Percentiles rank a stretch among this genome's conserved stretches.
These are phyloP conservation scores for Daedaleopsis sinensis DNA, from an alignment of 768 basidiomycete species.

Conservation along the genomic window DNA sequence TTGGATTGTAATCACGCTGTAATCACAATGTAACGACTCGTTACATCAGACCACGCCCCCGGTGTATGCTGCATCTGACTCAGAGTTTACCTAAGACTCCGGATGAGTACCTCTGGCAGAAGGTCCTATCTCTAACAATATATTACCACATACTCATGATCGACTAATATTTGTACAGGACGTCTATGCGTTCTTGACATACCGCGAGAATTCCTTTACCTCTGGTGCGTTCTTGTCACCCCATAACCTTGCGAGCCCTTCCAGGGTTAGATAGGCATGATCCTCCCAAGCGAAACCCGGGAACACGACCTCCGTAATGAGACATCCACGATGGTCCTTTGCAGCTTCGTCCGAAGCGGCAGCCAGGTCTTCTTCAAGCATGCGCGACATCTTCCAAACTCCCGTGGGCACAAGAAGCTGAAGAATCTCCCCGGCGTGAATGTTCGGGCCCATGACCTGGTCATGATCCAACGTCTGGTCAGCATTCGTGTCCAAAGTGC, in stretches of 20 bases:
- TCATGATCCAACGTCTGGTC: slow-evolving; percentile 29
- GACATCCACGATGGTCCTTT: slow-evolving; percentile 45
- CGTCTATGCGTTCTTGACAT: slow-evolving; percentile 20
- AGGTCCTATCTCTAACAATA: background rate
- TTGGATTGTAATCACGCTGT: too few relatives aligned
- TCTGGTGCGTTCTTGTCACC: slow-evolving; percentile 25
- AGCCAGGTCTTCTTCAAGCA: slow-evolving; percentile 46
- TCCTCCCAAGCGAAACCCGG: slow-evolving; percentile 59
- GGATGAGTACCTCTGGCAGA: too few relatives aligned
- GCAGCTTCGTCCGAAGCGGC: slow-evolving; percentile 32
- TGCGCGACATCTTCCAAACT: slow-evolving; percentile 58
- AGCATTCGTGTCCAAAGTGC: background rate
- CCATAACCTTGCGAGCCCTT: slow-evolving; percentile 40
- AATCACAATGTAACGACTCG: too few relatives aligned
- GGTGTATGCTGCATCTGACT: too few relatives aligned
- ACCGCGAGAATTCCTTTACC: slow-evolving; percentile 26
- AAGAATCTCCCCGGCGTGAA: slow-evolving; percentile 44
- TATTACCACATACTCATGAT: background rate
- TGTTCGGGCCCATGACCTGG: slow-evolving; percentile 44
- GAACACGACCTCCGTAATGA: slow-evolving; percentile 64
- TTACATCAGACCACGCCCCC: too few relatives aligned
- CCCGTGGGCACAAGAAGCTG: slow-evolving; percentile 55
- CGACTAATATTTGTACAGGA: background rate
- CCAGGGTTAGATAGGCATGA: slow-evolving; percentile 46
- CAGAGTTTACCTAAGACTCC: too few relatives aligned